Evolutionary conservation across 345 rosid genomes (phyloP), one percentile per base, ranked within the genome.

Genomic region (Gossypium thurberi): DNA sequence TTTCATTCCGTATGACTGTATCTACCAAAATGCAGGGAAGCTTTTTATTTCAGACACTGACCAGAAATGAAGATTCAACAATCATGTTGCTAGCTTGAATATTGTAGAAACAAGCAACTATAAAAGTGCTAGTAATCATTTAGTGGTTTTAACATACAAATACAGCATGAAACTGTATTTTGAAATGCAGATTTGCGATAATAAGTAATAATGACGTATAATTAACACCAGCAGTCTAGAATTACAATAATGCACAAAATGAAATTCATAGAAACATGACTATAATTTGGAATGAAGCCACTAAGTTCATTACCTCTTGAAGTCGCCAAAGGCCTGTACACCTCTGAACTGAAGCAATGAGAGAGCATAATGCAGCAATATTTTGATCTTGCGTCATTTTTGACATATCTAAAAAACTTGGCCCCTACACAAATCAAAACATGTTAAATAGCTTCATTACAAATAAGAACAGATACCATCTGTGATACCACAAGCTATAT

Each of bases 301-400:
- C 47, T 74, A 74, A 20, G 8, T 28, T 12, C 21, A 8, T 63
- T 80, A 94, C 97, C 91, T 94, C 97, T 82, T 89, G 90, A 69
- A 94, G 80, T 80, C 98, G 86, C 88, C 94, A 87, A 62, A 91
- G 87, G 73, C 97, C 96, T 28, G 84, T 82, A 77, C 91, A 87
- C 81, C 98, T 89, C 84, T 80, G 91, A 82, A 89, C 74, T 75
- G 91, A 86, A 79, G 96, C 88, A 65, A 89, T 71, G 78, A 94
- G 89, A 71, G 84, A 84, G 82, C 84, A 80, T 65, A 90, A 65
- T 6, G 93, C 91, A 67, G 75, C 70, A 64, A 80, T 85, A 64
- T 84, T 89, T 74, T 84, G 75, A 63, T 83, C 75, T 73, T 80
- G 84, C 79, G 87, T 74, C 80, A 75, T 70, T 72, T 80, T 85